phyloP scores from a whole-genome alignment of 2,329 filamentous ascomycete genomes.

The Colletotrichum endophyticum region DNA sequence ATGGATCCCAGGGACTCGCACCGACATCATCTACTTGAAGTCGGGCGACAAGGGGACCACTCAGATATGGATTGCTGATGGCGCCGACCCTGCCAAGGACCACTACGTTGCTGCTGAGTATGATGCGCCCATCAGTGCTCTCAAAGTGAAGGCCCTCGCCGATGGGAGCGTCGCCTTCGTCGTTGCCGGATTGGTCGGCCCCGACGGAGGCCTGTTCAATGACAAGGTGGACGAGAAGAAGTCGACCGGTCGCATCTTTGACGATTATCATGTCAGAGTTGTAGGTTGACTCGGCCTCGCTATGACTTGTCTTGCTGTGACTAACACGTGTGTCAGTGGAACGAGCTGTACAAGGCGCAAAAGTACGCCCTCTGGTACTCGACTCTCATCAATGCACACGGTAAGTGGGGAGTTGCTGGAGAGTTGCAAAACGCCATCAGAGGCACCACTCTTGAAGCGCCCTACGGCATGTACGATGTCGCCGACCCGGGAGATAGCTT shows the following conservation, averaged over 20 bases:
- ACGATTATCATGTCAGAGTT: conserved; percentile 33
- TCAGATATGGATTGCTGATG: conserved; percentile 32
- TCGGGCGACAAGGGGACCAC: conserved; percentile 33
- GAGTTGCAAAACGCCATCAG: conserved; percentile 37
- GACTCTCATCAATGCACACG: conserved; percentile 30
- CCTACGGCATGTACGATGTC: conserved; percentile 28
- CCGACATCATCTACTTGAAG: conserved; percentile 37
- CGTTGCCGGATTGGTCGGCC: conserved; percentile 35
- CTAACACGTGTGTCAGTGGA: conserved; percentile 29
- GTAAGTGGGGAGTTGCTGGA: conserved; percentile 32
- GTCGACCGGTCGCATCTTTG: conserved; percentile 37
- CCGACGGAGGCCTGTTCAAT: conserved; percentile 36
- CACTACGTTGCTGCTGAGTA: conserved; percentile 33
- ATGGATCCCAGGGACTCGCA: conserved; percentile 38
- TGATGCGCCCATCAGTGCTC: conserved; percentile 32
- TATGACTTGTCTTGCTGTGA: not conserved
- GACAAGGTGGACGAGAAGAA: conserved; percentile 26
- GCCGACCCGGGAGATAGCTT: conserved; percentile 27
- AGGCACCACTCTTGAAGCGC: conserved; percentile 35
- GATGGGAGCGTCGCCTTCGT: conserved; percentile 40
- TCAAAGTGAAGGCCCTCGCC: conserved; percentile 37
- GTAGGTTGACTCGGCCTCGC: conserved; percentile 27
- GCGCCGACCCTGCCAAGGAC: conserved; percentile 22
- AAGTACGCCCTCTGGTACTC: conserved; percentile 44
- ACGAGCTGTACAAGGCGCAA: conserved; percentile 32